These are phyloP conservation scores for Styphnolobium japonicum DNA, from an alignment of 306 rosid species.

Conservation along the genomic window DNA sequence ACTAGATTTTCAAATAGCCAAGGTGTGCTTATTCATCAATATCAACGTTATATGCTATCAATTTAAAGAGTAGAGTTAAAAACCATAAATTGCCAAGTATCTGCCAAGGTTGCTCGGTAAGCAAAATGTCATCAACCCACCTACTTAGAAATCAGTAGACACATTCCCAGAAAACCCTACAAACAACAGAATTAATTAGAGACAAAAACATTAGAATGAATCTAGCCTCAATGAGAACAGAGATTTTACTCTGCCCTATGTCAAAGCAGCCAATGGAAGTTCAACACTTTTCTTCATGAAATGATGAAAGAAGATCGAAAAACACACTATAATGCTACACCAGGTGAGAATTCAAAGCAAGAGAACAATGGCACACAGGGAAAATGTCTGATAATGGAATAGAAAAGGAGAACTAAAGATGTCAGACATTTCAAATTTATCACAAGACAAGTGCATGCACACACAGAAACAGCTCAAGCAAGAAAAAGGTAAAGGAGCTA, in stretches of 20 bases:
- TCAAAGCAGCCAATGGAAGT: background rate
- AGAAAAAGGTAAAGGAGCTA: background rate
- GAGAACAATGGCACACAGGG: background rate
- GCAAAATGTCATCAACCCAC: background rate
- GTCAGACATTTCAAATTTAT: background rate
- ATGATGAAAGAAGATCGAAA: background rate
- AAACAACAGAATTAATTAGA: background rate
- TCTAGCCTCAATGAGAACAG: background rate
- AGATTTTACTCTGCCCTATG: background rate
- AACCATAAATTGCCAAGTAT: background rate
- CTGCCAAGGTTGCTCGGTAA: background rate
- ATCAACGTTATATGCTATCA: background rate
- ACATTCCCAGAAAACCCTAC: background rate
- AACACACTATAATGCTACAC: background rate
- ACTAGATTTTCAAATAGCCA: background rate
- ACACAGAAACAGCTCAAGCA: background rate
- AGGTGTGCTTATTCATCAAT: background rate
- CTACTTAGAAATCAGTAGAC: background rate
- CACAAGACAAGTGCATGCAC: background rate
- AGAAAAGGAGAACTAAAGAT: background rate
- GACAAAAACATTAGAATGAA: background rate
- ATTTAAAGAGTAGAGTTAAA: background rate
- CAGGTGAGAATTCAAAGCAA: background rate
- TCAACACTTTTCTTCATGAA: background rate
- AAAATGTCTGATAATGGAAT: background rate